Evolutionary conservation across 2,329 filamentous ascomycete species (phyloP).

Genomic region (Penicillium glabrum): DNA sequence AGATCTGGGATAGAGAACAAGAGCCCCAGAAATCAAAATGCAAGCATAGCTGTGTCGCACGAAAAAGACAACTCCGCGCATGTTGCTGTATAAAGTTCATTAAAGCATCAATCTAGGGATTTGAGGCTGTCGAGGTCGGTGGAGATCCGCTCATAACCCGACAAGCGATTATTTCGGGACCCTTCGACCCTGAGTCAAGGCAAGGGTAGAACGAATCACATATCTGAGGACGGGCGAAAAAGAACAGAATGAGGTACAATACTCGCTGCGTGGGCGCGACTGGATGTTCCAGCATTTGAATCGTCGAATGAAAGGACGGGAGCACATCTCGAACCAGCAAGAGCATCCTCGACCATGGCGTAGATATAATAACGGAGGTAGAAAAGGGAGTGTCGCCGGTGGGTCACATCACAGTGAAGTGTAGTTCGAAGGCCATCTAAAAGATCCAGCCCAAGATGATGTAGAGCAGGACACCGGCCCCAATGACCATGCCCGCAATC

Average conservation of each 20-base stretch:
- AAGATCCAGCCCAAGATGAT: slow-evolving; percentile 68
- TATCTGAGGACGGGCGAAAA: not conserved
- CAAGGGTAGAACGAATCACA: not conserved
- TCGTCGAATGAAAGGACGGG: not conserved
- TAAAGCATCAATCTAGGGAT: slow-evolving; percentile 5
- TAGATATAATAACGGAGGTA: not conserved
- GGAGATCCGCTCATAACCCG: not conserved
- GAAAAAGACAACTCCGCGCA: not conserved
- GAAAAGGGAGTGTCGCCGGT: not conserved
- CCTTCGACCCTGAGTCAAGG: not conserved
- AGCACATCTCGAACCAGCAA: slow-evolving; percentile 21
- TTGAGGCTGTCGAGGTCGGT: not conserved
- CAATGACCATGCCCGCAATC: slow-evolving; percentile 79
- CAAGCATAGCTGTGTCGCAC: not conserved
- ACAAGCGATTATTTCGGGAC: not conserved
- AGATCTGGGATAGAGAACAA: not conserved
- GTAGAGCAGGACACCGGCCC: slow-evolving; percentile 70
- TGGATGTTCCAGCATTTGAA: not conserved
- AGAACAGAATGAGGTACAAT: not conserved
- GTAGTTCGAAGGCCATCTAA: slow-evolving; percentile 13
- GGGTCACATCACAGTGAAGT: not conserved
- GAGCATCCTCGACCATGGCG: slow-evolving; percentile 6
- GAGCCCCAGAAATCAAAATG: not conserved
- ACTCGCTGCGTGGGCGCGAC: too few species aligned
- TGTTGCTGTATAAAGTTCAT: slow-evolving; percentile 4